Evolutionary conservation across 352 stramenopile genomes (phyloP), one percentile per base, ranked within the genome.

Genomic region (Pythium aristosporum): DNA sequence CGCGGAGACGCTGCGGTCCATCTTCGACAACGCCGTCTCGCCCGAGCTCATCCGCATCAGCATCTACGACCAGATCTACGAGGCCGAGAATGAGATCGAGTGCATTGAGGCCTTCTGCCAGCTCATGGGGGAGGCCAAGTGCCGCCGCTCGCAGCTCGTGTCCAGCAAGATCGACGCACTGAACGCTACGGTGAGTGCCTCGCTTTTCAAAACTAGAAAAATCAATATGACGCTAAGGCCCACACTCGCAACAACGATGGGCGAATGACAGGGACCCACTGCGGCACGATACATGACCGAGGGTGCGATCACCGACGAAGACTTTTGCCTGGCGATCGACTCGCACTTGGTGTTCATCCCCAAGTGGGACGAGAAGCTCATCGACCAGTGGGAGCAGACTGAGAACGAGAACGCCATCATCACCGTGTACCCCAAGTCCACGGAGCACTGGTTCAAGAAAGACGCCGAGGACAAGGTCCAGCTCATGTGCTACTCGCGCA

Each of bases 301-400:
- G 63, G 85, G 89, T 51, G 80, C 75, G 34, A 89, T 93, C 61
- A 77, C 70, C 16, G 76, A 91, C 62, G 85, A 93, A 58, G 79
- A 91, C 63, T 93, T 93, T 37, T 91, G 82, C 68, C 75, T 93
- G 62, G 72, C 80, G 18, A 89, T 93, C 64, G 85, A 93, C 63
- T 93, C 85, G 58, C 85, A 93, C 68, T 63, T 93, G 32, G 53
- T 93, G 25, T 93, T 93, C 61, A 76, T 91, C 49, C 69, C 75
- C 6, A 61, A 81, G n/a, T 93, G 85, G 85, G 85, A 93, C 52
- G 85, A 89, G 58, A 85, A 82, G 49, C 74, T 91, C 42, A 80
- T 89, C 1, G 58, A 61, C 9, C 82, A 93, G 51, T 93, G 85
- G 85, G 85, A 93, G 48, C 70, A 72, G 10, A 55, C 88, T 6